Evolutionary conservation across 768 basidiomycete genomes (phyloP), one percentile per base, ranked within the genome.

Genomic region (Boletus insuetus): DNA sequence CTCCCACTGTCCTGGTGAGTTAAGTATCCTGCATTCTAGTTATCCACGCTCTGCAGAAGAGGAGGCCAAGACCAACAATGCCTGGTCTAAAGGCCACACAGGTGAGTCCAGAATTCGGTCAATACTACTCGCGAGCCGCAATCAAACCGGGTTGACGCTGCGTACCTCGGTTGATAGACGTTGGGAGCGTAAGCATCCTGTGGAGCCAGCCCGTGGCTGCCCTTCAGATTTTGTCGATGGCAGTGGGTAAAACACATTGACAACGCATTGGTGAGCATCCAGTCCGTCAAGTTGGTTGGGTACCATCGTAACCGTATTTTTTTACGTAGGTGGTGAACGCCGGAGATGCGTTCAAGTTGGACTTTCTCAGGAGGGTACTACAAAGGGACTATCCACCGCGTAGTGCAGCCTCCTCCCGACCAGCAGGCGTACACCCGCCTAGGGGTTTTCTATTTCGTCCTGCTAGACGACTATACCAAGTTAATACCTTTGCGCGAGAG

Each of bases 61-160:
- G 11, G 82, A 83, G 54, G 51, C 46, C 12, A 76, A 77, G 59
- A 77, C 80, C 0, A 78, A 79, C 37, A 78, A 80, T 44, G 80
- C 84, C 17, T 84, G 80, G 81, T 67, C 83, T 11, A 82, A 85
- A 55, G 83, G 83, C 3, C 83, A 85, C 57, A 81, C 79, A 0
- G 82, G 82, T 81, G 43, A 8, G 64, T 54, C 20, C 6, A 11
- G 20, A 12, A 17, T 31, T 20, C 3, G 11, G 7, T 6, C 8
- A 11, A 17, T 16, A 1, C n/a, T 16, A 1, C n/a, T n/a, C 13
- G 5, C 3, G 17, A 22, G 3, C 1, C 16, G 2, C 17, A 19
- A 6, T 22, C 4, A 24, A 16, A 12, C 14, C 22, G 20, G 26
- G 43, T 16, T 45, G 22, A 51, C 44, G 20, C 14, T 16, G 13